A percentile compares a stretch with the other conserved stretches of the same genome.
These are phyloP conservation scores for Endothia cerciana DNA, from an alignment of 2,329 filamentous ascomycete species.

Conservation along the genomic window DNA sequence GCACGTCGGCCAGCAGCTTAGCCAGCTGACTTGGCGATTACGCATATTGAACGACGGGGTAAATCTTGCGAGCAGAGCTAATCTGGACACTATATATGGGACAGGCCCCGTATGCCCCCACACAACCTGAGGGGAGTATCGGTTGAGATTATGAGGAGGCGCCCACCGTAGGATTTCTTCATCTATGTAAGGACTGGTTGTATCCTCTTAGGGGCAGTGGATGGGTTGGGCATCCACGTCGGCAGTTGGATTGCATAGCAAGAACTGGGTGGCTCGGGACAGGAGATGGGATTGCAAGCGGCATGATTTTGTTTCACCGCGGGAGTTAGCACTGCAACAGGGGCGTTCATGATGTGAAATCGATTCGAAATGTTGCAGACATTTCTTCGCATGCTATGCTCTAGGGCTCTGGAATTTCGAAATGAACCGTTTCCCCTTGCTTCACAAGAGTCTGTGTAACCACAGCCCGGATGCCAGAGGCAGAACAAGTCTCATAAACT, in stretches of 20 bases:
- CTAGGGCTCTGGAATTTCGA: background rate
- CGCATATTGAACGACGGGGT: background rate
- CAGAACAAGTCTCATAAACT: background rate
- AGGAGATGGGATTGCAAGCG: constrained; percentile 20
- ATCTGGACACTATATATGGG: constrained; percentile 13
- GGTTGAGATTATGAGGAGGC: background rate
- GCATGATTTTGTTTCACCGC: constrained; percentile 13
- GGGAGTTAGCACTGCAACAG: constrained; percentile 8
- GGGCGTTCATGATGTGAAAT: constrained; percentile 13
- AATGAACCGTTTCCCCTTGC: background rate
- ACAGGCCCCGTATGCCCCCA: background rate
- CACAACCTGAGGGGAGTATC: background rate
- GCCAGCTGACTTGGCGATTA: background rate
- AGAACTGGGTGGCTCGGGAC: background rate
- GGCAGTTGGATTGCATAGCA: background rate
- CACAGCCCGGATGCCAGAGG: background rate
- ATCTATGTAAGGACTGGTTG: background rate
- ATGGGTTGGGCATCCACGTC: background rate
- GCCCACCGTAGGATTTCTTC: background rate
- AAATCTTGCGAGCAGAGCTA: background rate
- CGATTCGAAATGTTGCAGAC: constrained; percentile 3
- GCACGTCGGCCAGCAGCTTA: constrained; percentile 16
- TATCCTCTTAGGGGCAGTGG: background rate
- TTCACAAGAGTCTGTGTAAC: background rate
- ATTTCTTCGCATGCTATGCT: background rate